A percentile compares a stretch with the other conserved stretches of the same genome.
These are phyloP conservation scores for Solanum chiquidenum DNA, from an alignment of 257 asterid genomes.

Conservation along the genomic window DNA sequence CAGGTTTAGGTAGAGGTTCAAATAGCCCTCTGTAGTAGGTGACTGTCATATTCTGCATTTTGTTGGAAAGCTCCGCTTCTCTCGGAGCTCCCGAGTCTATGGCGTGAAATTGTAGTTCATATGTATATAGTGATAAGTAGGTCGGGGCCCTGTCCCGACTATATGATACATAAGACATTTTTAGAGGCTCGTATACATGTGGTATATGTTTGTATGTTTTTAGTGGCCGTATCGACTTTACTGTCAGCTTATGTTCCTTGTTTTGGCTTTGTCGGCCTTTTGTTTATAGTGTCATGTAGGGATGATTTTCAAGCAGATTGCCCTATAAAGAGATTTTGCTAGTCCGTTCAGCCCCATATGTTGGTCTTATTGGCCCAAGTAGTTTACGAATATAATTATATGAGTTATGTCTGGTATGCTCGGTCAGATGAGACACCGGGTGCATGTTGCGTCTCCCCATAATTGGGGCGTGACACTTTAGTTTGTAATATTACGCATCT, in stretches of 20 bases:
- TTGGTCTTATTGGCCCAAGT: not conserved
- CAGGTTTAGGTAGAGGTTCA: not conserved
- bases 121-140: not conserved
- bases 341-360: not conserved
- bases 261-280: too few species aligned
- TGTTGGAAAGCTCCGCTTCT: not conserved
- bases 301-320: too few species aligned
- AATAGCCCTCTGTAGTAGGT: not conserved
- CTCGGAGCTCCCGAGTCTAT: not conserved
- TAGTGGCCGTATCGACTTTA: too few species aligned
- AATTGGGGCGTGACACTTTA: not conserved
- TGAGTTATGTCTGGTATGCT: not conserved
- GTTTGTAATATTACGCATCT: not conserved
- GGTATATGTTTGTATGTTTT: too few species aligned
- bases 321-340: too few species aligned
- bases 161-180: not conserved
- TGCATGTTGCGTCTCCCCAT: not conserved
- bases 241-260: too few species aligned
- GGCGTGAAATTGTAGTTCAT: not conserved
- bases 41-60: not conserved
- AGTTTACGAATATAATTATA: too few species aligned
- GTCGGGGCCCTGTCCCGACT: not conserved
- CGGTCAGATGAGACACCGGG: not conserved
- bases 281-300: too few species aligned
- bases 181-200: too few species aligned